Evolutionary conservation across 805 yeast species (phyloP).

Genomic region (Kluyveromyces aestuarii): DNA sequence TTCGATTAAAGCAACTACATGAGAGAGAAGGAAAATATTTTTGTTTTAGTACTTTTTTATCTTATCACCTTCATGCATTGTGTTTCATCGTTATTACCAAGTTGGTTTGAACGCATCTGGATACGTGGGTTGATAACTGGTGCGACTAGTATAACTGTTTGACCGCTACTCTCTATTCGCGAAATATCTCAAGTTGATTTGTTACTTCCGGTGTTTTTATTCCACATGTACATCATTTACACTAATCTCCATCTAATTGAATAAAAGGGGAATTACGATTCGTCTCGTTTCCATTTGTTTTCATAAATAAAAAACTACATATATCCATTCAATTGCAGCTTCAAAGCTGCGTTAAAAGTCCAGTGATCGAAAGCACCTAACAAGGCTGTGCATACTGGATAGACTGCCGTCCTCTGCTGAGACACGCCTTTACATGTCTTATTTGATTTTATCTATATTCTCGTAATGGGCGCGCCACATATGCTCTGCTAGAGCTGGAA

Average conservation of each 20-base stretch:
- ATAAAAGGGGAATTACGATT: background rate
- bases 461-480: no score
- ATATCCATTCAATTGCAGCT: background rate
- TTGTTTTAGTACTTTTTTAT: background rate
- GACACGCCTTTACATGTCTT: no score
- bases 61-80: background rate
- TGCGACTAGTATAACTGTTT: background rate
- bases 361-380: no score
- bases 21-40: background rate
- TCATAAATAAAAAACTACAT: background rate
- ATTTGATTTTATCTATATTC: no score
- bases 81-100: background rate
- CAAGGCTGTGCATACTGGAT: no score
- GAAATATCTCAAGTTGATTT: background rate
- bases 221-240: background rate
- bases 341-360: no score
- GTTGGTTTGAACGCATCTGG: background rate
- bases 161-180: background rate
- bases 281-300: background rate
- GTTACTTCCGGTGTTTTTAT: background rate
- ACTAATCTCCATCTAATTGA: background rate
- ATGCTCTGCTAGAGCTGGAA: no score
- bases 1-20: slow-evolving; percentile 66
- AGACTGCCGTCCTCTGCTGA: no score
- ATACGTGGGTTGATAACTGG: background rate